A percentile compares a stretch with the other conserved stretches of the same genome.
Conservation (phyloP, 2,329 filamentous ascomycete genomes). For the Colletotrichum sansevieriae region DNA sequence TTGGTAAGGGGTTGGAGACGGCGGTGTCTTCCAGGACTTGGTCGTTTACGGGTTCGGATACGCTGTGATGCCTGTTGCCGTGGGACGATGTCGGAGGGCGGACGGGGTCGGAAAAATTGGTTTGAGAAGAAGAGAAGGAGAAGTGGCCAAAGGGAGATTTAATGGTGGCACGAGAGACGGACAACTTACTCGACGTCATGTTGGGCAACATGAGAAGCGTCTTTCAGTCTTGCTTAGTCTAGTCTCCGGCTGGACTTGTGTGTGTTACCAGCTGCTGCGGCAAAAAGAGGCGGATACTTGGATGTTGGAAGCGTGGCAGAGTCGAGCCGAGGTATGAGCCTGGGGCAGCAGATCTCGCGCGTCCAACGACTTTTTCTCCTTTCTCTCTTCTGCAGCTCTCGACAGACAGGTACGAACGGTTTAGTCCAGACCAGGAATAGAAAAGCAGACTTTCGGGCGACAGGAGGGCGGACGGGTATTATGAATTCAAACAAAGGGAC, state of each 20-base stretch:
- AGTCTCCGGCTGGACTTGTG: constrained; percentile 31
- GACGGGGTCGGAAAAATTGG: constrained; percentile 35
- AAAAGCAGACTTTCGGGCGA: constrained; percentile 33
- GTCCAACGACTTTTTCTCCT: constrained; percentile 3
- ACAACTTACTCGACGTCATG: constrained; percentile 62
- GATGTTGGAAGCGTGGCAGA: constrained; percentile 11
- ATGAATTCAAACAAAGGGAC: constrained; percentile 37
- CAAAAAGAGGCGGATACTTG: constrained; percentile 14
- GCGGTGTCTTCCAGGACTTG: constrained; percentile 24
- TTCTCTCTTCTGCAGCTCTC: constrained; percentile 11
- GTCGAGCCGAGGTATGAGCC: background rate
- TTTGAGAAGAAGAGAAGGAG: constrained; percentile 48
- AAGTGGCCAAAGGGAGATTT: constrained; percentile 54
- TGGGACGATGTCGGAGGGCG: constrained; percentile 28
- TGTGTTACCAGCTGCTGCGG: constrained; percentile 28
- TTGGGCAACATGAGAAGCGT: constrained; percentile 49
- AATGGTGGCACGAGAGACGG: constrained; percentile 49
- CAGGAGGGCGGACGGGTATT: constrained; percentile 34
- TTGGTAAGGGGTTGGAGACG: constrained; percentile 12
- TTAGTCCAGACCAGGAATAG: constrained; percentile 32
- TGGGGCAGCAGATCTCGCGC: constrained; percentile 1
- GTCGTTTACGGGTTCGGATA: constrained; percentile 36
- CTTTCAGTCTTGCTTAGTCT: constrained; percentile 38
- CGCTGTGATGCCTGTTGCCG: constrained; percentile 40
- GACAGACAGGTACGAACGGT: constrained; percentile 28